Evolutionary conservation across 2,329 filamentous ascomycete genomes (phyloP).

Genomic region (Stachybotrys chartarum): DNA sequence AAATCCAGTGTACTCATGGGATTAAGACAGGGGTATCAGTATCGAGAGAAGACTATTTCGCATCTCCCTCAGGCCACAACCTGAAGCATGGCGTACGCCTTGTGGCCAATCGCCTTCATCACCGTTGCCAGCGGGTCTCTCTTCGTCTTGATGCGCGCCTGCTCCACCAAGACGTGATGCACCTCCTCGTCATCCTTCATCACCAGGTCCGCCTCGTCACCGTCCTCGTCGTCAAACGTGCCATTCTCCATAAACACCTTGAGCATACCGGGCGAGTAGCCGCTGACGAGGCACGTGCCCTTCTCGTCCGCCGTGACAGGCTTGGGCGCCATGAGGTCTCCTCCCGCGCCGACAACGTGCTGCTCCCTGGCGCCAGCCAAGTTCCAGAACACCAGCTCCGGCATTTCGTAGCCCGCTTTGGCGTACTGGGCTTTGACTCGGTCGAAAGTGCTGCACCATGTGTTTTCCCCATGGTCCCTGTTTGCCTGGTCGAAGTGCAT

Average conservation of each 20-base stretch:
- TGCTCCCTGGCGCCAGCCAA: constrained; percentile 34
- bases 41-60: too few species aligned
- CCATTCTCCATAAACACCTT: constrained; percentile 49
- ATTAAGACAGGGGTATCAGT: too few species aligned
- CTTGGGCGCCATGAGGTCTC: constrained; percentile 33
- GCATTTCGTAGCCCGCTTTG: constrained; percentile 48
- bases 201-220: constrained; percentile 26
- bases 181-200: constrained; percentile 17
- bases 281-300: constrained; percentile 43
- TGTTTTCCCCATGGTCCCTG: neutral
- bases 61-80: constrained; percentile 39
- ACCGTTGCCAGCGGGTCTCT: constrained; percentile 36
- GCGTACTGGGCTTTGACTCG: constrained; percentile 37
- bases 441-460: constrained; percentile 40
- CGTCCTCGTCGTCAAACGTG: constrained; percentile 31
- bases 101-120: constrained; percentile 43
- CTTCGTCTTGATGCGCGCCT: constrained; percentile 27
- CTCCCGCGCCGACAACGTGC: constrained; percentile 9
- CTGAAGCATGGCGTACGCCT: constrained; percentile 47
- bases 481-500: constrained; percentile 46
- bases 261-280: constrained; percentile 50
- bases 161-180: constrained; percentile 11
- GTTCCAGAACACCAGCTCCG: constrained; percentile 55
- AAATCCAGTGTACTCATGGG: too few species aligned
- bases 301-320: constrained; percentile 36